Percentiles rank a stretch among this genome's conserved stretches.
Conservation (phyloP, 2,329 filamentous ascomycete genomes). For the Bipolaris sorokiniana region DNA sequence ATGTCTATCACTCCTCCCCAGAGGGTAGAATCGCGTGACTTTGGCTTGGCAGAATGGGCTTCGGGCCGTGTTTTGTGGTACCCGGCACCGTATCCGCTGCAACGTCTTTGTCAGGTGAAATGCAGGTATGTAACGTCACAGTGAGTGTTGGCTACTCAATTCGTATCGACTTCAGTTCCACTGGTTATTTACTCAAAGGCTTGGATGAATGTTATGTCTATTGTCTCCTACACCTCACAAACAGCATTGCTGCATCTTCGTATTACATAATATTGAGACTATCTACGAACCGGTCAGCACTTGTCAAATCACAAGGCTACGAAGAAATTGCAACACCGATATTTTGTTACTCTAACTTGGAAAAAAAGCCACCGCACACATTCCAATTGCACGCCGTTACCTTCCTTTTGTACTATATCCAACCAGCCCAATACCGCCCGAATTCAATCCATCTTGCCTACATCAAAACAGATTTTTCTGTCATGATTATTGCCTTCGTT, state of each 20-base stretch:
- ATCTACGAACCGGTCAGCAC: not conserved
- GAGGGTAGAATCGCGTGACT: too few species aligned
- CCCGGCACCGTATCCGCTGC: not conserved
- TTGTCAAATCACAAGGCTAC: not conserved
- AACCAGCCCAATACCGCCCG: not conserved
- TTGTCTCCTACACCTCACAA: not conserved
- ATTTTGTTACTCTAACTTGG: not conserved
- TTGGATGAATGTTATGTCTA: not conserved
- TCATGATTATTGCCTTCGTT: constrained; percentile 21
- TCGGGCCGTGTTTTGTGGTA: too few species aligned
- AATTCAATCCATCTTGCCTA: not conserved
- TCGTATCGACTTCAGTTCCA: not conserved
- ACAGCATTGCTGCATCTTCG: not conserved
- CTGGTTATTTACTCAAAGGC: not conserved
- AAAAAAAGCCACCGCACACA: not conserved
- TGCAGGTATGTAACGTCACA: not conserved
- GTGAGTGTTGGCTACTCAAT: too few species aligned
- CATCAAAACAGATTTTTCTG: constrained; percentile 7
- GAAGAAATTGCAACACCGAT: not conserved
- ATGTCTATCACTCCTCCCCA: too few species aligned
- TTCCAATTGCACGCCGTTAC: not conserved
- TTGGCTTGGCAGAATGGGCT: too few species aligned
- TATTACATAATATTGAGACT: not conserved
- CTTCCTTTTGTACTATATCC: not conserved
- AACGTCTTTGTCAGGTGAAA: not conserved